Percentiles rank a stretch among this genome's conserved stretches.
These are phyloP conservation scores for Coemansia erecta DNA, from an alignment of 192 early-diverging fungal genomes.

Conservation along the genomic window DNA sequence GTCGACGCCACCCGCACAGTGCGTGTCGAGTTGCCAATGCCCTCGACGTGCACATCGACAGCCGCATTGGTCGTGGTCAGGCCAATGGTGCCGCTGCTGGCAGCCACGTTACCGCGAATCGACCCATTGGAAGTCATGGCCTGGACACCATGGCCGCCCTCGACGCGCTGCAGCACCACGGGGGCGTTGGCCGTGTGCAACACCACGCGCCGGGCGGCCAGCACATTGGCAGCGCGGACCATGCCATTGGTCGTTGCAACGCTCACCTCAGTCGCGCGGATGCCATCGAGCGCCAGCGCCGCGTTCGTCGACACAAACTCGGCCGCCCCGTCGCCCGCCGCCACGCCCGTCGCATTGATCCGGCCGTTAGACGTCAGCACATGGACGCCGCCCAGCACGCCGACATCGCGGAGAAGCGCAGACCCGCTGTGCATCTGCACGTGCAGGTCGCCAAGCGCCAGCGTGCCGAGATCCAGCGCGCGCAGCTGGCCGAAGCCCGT, in stretches of 20 bases:
- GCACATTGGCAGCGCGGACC: slow-evolving; percentile 7
- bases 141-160: neutral
- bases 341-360: slow-evolving; percentile 13
- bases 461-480: slow-evolving; percentile 12
- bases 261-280: neutral
- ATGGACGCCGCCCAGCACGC: slow-evolving; percentile 2
- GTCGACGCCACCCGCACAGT: slow-evolving; percentile 8
- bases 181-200: slow-evolving; percentile 14
- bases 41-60: slow-evolving; percentile 5
- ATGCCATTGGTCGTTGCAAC: slow-evolving; percentile 20
- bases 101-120: slow-evolving; percentile 10
- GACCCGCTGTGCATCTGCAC: slow-evolving; percentile 13
- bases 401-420: slow-evolving; percentile 17
- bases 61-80: slow-evolving; percentile 14
- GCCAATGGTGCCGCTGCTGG: neutral
- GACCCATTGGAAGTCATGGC: slow-evolving; percentile 15
- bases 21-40: neutral
- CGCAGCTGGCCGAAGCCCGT: slow-evolving; percentile 14
- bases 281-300: neutral
- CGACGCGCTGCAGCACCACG: neutral
- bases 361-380: slow-evolving; percentile 20
- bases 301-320: slow-evolving; percentile 14
- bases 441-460: slow-evolving; percentile 4
- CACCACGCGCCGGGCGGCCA: neutral
- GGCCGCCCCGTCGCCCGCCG: neutral